Conservation (phyloP, 179 eudicot species). For the Camellia oleifera region DNA sequence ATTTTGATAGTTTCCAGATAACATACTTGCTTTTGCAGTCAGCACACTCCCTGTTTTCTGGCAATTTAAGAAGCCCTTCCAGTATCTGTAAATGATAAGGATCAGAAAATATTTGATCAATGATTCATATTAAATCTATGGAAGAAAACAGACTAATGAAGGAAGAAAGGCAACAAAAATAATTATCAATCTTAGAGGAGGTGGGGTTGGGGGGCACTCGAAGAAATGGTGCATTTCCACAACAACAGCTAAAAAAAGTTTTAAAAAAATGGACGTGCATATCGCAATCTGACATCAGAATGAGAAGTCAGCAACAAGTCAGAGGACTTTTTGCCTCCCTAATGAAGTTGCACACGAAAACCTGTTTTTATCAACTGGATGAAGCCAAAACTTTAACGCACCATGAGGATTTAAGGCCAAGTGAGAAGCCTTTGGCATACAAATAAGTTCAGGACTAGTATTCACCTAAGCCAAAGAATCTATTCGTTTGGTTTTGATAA, state of each 20-base stretch:
- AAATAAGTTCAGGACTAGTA: background rate
- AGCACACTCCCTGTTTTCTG: slow-evolving; percentile 97
- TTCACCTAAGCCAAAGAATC: background rate
- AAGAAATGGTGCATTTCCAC: background rate
- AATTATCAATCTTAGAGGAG: background rate
- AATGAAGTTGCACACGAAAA: no score
- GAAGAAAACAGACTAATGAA: slow-evolving; percentile 8
- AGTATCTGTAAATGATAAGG: slow-evolving; percentile 55
- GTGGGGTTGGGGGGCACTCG: background rate
- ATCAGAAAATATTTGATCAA: background rate
- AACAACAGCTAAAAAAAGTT: no score
- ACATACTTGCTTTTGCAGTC: slow-evolving; percentile 80
- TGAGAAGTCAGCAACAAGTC: no score
- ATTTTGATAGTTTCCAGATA: slow-evolving; percentile 3
- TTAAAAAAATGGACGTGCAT: no score
- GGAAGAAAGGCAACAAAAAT: background rate
- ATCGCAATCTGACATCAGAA: no score
- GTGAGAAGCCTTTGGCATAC: background rate
- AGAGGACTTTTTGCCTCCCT: no score
- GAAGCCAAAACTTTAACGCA: no score
- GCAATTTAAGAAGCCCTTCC: slow-evolving; percentile 95
- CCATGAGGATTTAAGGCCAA: background rate
- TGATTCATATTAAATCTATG: background rate
- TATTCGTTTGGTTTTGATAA: background rate
- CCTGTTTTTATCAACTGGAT: no score